Evolutionary conservation across 305 asterid species (phyloP).

Genomic region (Withania somnifera): DNA sequence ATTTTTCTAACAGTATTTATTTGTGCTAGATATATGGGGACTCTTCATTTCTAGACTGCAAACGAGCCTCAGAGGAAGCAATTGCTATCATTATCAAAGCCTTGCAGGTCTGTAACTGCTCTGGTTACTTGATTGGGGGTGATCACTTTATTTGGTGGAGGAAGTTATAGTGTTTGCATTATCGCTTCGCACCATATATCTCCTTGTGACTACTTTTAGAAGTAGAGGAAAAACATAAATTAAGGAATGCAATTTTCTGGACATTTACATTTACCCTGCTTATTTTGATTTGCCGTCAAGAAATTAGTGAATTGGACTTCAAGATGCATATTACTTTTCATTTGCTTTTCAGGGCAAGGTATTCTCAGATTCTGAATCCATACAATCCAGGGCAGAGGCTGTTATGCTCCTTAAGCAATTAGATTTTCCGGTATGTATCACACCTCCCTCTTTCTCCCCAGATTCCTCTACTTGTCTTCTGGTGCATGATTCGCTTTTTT

Average conservation of each 20-base stretch:
- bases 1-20: background rate
- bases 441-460: background rate
- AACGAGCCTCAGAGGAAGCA: slow-evolving; percentile 82
- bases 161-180: background rate
- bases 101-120: slow-evolving; percentile 45
- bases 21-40: slow-evolving; percentile 73
- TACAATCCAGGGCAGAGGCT: slow-evolving; percentile 97
- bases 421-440: slow-evolving; percentile 70
- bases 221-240: background rate
- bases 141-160: background rate
- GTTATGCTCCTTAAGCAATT: slow-evolving; percentile 94
- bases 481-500: background rate
- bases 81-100: slow-evolving; percentile 52
- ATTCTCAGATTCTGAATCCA: slow-evolving; percentile 93
- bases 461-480: background rate
- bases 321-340: background rate
- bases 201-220: background rate
- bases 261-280: background rate
- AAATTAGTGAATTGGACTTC: background rate
- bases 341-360: slow-evolving; percentile 60
- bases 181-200: background rate
- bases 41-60: slow-evolving; percentile 92
- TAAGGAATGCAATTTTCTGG: background rate
- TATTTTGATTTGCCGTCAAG: background rate
- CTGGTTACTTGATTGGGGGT: background rate